Percentiles rank a stretch among this genome's conserved stretches.
phyloP scores from a whole-genome alignment of 1,139 yeast species.

The Magnusiomyces magnusii region DNA sequence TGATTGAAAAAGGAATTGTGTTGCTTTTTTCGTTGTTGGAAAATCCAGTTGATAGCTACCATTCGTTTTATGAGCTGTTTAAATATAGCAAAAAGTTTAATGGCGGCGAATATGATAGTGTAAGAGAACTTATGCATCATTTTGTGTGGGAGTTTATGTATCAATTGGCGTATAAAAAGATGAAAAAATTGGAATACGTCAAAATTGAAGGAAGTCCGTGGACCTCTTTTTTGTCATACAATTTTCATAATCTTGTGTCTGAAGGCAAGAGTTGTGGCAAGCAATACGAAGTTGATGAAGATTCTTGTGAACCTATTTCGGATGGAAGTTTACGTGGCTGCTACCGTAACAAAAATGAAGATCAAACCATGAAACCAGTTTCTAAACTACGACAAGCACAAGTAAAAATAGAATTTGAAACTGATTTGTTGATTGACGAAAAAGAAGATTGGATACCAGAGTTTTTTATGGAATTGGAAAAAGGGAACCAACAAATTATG shows the following conservation, averaged over 20 bases:
- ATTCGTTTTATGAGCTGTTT: not conserved
- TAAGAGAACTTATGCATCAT: not conserved
- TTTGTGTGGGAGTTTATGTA: not conserved
- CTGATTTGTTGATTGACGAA: not conserved
- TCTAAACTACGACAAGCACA: not conserved
- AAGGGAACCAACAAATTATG: not conserved
- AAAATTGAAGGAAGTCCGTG: not conserved
- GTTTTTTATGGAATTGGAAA: not conserved
- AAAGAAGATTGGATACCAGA: not conserved
- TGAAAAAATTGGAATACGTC: not conserved
- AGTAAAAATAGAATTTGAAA: not conserved
- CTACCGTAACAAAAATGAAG: not conserved
- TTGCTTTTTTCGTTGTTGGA: not conserved
- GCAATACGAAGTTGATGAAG: not conserved
- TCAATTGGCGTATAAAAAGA: not conserved
- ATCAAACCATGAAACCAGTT: not conserved
- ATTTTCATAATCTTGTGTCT: not conserved
- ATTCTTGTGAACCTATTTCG: not conserved
- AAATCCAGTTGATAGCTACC: not conserved
- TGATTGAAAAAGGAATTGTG: not conserved
- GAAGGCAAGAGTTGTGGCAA: not conserved
- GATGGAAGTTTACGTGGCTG: not conserved
- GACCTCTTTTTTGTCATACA: not conserved
- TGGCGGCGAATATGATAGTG: not conserved
- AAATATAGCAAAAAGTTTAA: not conserved